phyloP scores from a whole-genome alignment of 768 basidiomycete species.

The Boletus eberwhitei region DNA sequence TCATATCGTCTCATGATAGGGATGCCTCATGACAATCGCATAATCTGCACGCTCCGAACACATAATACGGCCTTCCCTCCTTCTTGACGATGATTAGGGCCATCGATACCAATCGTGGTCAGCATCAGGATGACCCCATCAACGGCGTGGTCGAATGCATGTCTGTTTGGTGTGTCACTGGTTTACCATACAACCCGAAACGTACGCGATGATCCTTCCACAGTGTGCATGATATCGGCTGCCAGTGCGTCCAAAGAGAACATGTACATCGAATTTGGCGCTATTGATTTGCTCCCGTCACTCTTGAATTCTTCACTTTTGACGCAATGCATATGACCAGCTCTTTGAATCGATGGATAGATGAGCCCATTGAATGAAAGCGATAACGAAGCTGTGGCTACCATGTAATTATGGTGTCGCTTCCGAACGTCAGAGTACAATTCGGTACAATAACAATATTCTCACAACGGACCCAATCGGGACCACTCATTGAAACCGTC shows the following conservation, averaged over 20 bases:
- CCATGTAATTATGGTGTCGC: neutral
- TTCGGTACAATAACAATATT: too few relatives aligned
- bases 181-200: neutral
- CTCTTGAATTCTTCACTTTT: too few relatives aligned
- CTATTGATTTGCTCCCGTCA: neutral
- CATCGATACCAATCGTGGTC: slow-evolving; percentile 28
- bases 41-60: slow-evolving; percentile 11
- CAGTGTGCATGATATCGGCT: neutral
- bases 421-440: neutral
- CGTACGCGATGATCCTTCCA: neutral
- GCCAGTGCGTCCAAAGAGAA: neutral
- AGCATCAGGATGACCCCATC: slow-evolving; percentile 20
- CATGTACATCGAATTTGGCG: neutral
- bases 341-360: neutral
- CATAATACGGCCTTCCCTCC: neutral
- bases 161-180: slow-evolving; percentile 3
- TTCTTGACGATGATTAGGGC: slow-evolving; percentile 11
- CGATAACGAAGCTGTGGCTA: neutral
- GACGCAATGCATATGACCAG: too few relatives aligned
- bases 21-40: slow-evolving; percentile 9
- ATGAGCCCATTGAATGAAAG: neutral
- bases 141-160: slow-evolving; percentile 18
- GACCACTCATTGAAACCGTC: neutral
- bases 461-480: neutral
- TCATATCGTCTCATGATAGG: neutral